Base-by-base conservation (phyloP, 768 basidiomycete species). In the Tylopilus rubrobrunneus region DNA sequence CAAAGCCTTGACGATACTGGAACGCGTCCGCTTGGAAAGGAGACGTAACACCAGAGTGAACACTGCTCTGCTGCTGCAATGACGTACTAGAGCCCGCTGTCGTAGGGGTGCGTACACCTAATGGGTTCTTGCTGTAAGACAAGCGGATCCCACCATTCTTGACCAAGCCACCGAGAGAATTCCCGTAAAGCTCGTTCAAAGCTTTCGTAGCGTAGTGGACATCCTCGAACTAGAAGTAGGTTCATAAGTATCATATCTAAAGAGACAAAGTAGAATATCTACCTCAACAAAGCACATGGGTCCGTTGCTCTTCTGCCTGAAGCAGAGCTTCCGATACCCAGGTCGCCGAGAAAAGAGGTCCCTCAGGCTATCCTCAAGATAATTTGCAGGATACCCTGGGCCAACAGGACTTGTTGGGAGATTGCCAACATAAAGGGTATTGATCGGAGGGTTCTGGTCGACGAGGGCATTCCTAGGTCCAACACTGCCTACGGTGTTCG, bases 231-330 rank as follows among this genome's bases (percentile, higher is more conserved):
- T 95, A 64, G 7, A 55, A 51, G 39, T 49, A 9, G 37, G 47
- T 48, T 52, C 37, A 41, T 55, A 23, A 61, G 44, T 34, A 44
- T 45, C 27, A 25, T 37, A 19, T 21, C 5, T 29, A 36, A 40
- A 0, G 11, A n/a, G 5, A 39, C 33, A 43, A 36, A 7, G 45
- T 7, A 48, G 45, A 27, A 57, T 64, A 59, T 68, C 25, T 63
- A 93, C 92, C 85, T 99, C 97, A 43, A 98, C 94, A 69, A 98
- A 98, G 71, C 97, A 98, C 95, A 98, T 98, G 8, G 96, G 96
- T 1, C 97, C 95, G 62, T 95, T 95, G 68, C 83, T 91, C 76
- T 99, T 99, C 65, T 96, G 93, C 49, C 95, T 79, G 76, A 94
- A 98, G 65, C 87, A 93, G 57, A 99, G 79, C 62, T 95, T 89